These are phyloP conservation scores for Neurospora tetraspora DNA, from an alignment of 495 filamentous ascomycete genomes.

Conservation along the genomic window DNA sequence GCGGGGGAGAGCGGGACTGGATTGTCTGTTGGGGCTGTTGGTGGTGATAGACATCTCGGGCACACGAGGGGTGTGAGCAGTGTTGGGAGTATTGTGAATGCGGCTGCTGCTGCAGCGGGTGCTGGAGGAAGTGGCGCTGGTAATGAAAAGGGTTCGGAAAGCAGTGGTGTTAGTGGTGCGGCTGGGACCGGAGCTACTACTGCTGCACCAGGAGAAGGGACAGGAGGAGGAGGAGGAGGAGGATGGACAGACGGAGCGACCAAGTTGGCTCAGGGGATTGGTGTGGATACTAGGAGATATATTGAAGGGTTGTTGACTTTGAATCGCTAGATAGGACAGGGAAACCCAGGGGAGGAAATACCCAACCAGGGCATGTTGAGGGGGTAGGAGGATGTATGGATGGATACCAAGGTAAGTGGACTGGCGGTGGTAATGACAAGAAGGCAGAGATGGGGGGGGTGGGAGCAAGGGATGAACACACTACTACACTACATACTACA, in stretches of 20 bases:
- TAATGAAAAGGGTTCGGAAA: background rate
- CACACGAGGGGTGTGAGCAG: background rate
- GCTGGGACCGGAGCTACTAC: constrained; percentile 21
- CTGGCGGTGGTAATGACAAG: too few relatives aligned
- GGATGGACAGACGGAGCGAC: constrained; percentile 50
- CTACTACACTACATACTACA: too few relatives aligned
- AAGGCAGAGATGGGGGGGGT: too few relatives aligned
- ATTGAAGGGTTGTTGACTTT: constrained; percentile 74
- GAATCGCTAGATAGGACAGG: constrained; percentile 31
- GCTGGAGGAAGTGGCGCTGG: background rate
- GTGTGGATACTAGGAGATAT: constrained; percentile 77
- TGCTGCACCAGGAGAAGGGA: constrained; percentile 15
- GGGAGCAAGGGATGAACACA: too few relatives aligned
- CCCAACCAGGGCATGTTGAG: too few relatives aligned
- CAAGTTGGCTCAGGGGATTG: constrained; percentile 73
- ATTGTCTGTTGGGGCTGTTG: background rate
- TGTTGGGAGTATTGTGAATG: background rate
- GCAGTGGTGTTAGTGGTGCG: constrained; percentile 9
- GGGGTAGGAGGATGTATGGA: too few relatives aligned
- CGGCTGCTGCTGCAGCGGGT: background rate
- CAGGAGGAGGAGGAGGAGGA: constrained; percentile 25
- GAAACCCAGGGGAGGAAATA: too few relatives aligned
- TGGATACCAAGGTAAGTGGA: too few relatives aligned
- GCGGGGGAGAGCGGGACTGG: background rate
- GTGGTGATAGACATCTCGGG: background rate